Evolutionary conservation across 2,329 filamentous ascomycete genomes (phyloP).

Genomic region (Catunica adiposa): DNA sequence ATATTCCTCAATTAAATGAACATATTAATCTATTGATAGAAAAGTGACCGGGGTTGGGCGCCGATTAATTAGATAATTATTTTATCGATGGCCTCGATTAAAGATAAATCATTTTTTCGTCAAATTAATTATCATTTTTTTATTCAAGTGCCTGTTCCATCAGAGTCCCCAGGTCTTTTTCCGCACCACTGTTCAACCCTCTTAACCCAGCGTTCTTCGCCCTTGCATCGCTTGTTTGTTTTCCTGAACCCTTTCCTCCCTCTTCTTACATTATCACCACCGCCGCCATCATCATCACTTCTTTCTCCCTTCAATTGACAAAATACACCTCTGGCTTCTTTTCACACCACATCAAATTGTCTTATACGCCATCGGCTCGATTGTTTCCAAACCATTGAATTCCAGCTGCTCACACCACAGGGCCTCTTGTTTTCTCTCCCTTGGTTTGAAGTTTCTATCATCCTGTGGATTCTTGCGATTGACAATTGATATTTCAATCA

Average conservation of each 20-base stretch:
- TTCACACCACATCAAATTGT: not conserved
- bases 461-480: not conserved
- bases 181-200: not conserved
- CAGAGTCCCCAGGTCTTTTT: not conserved
- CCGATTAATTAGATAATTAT: not conserved
- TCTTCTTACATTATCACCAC: conserved; percentile 2
- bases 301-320: conserved; percentile 1
- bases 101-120: not conserved
- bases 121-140: not conserved
- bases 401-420: not conserved
- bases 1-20: not conserved
- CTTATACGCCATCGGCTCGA: not conserved
- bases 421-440: not conserved
- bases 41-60: not conserved
- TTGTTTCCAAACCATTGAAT: conserved; percentile 2
- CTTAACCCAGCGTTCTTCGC: not conserved
- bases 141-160: not conserved
- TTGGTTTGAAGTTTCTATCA: not conserved
- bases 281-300: conserved; percentile 1
- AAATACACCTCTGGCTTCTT: not conserved
- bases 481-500: conserved; percentile 10
- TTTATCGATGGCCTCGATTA: not conserved
- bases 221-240: conserved; percentile 6
- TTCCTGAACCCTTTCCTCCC: conserved; percentile 6
- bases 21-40: not conserved